These are phyloP conservation scores for Thermomyces lanuginosus DNA, from an alignment of 2,329 filamentous ascomycete species.

Conservation along the genomic window DNA sequence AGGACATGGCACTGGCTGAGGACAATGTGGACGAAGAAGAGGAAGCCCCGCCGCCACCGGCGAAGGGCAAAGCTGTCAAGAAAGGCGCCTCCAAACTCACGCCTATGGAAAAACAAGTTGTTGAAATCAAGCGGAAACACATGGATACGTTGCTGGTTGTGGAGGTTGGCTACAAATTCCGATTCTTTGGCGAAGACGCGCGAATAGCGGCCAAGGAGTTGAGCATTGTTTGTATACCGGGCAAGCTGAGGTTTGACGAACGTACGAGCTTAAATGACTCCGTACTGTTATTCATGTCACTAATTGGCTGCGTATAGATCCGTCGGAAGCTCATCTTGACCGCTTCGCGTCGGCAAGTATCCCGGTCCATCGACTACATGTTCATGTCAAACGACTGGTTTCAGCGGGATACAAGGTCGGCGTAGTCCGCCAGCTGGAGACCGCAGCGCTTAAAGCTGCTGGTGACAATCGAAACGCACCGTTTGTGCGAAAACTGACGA, in stretches of 20 bases:
- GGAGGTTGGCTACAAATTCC: constrained; percentile 95
- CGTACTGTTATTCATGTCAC: constrained; percentile 4
- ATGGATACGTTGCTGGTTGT: constrained; percentile 80
- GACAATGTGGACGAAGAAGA: constrained; percentile 45
- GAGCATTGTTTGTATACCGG: constrained; percentile 90
- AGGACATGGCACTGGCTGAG: constrained; percentile 35
- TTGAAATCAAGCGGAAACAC: constrained; percentile 85
- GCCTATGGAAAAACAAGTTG: constrained; percentile 80
- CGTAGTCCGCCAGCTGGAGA: constrained; percentile 86
- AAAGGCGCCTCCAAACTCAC: constrained; percentile 75
- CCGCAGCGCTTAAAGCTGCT: constrained; percentile 84
- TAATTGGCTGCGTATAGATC: constrained; percentile 34
- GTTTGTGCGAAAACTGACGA: constrained; percentile 83
- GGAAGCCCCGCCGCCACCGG: constrained; percentile 28
- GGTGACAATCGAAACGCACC: constrained; percentile 88
- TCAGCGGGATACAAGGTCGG: constrained; percentile 90
- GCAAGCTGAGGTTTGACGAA: constrained; percentile 87
- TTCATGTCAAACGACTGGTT: constrained; percentile 86
- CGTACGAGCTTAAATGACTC: constrained; percentile 32
- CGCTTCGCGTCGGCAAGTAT: constrained; percentile 93
- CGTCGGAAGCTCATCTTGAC: constrained; percentile 80
- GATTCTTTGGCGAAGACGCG: constrained; percentile 92
- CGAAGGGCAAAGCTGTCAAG: constrained; percentile 41
- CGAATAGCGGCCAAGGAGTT: constrained; percentile 75
- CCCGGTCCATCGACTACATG: constrained; percentile 74